Base-by-base conservation (phyloP, 2,329 filamentous ascomycete genomes). In the Aspergillus brunneoviolaceus region DNA sequence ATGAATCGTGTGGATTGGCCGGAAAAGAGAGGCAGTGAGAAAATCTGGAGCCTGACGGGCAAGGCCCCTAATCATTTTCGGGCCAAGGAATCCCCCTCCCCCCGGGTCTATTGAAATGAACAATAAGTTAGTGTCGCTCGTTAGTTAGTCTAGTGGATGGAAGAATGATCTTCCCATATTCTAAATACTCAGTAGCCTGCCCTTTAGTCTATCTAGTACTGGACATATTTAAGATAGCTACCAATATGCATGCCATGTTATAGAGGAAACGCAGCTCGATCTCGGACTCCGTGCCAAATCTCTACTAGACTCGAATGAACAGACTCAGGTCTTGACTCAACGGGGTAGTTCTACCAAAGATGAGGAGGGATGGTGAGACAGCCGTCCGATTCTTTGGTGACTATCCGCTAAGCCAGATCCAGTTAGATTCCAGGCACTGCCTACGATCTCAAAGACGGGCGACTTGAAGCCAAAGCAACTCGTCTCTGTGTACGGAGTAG, bases 361-460 rank as follows among this genome's bases (percentile, higher is more conserved):
- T 35, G 45, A 58, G 33, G 27, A 27, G 55, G 27, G 59, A 58
- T 58, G 59, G 59, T 60, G 59, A 60, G 59, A 60, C 59, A 60
- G 47, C 42, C 29, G 35, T 51, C 51, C 27, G 35, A 23, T 45
- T 45, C 39, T 45, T 45, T 5, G 39, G 39, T 45, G 39, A 45
- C 39, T 7, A 19, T 45, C 14, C 16, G 5, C 51, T 29, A 47
- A 45, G 19, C 35, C 51, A 42, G 21, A 39, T 45, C 21, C 27
- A 25, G 51, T 31, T 45, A 45, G n/a, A 16, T 9, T 6, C 14
- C 39, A 45, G 39, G 14, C 39, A 45, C 39, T 45, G 39, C 39
- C 39, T 45, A 19, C 39, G 39, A 42, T 4, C 39, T 42, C 39
- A 16, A 42, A 42, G 39, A 42, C 39, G 39, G 39, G 39, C 16